Conservation (phyloP, 257 asterid species). For the Nicotiana benthamiana region DNA sequence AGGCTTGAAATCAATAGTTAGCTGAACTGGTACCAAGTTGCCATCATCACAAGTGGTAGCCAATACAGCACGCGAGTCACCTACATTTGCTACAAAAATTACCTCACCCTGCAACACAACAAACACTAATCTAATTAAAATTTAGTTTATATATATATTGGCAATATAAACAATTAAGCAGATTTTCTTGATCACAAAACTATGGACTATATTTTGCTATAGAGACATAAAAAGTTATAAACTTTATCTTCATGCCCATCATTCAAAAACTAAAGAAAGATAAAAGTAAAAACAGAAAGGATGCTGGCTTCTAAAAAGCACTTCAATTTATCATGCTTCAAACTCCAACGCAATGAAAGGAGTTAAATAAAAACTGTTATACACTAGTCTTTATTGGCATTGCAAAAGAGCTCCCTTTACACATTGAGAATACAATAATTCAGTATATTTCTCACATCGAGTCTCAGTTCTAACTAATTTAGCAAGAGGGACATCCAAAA, state of each 20-base stretch:
- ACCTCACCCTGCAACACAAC: constrained; percentile 55
- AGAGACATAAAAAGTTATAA: neutral
- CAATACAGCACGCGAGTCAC: constrained; percentile 92
- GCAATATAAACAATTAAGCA: neutral
- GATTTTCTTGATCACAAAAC: neutral
- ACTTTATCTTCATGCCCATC: neutral
- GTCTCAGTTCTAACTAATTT: neutral
- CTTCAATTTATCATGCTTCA: no score
- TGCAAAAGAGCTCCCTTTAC: no score
- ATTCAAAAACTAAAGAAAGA: neutral
- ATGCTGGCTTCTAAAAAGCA: no score
- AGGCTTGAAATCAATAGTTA: constrained; percentile 87
- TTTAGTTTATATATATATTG: no score
- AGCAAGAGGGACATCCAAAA: neutral
- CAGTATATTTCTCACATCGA: neutral
- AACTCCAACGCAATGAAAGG: no score
- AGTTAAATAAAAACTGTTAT: neutral
- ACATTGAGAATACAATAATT: neutral
- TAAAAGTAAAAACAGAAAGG: neutral
- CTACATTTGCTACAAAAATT: constrained; percentile 72
- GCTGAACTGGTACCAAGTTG: constrained; percentile 63
- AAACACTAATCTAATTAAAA: neutral
- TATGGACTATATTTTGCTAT: neutral
- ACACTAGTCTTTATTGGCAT: neutral
- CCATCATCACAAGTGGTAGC: constrained; percentile 68